These are phyloP conservation scores for Yamagishiella unicocca DNA, from an alignment of 139 green algal genomes.

Conservation along the genomic window DNA sequence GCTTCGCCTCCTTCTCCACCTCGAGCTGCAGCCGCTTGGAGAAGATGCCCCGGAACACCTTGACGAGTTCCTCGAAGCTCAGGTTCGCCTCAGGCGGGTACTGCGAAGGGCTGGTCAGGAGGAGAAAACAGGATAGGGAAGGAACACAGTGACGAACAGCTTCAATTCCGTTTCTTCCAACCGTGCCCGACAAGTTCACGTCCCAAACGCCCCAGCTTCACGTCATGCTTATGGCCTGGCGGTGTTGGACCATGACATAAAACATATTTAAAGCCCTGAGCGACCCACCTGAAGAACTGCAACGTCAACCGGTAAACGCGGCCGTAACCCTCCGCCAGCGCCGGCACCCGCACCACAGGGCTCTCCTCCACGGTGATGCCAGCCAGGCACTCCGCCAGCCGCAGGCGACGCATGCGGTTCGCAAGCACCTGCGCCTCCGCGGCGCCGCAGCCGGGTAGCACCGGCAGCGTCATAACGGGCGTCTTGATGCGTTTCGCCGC, in stretches of 20 bases:
- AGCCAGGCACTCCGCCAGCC: slow-evolving; percentile 83
- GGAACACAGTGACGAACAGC: too few relatives aligned
- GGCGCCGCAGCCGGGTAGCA: slow-evolving; percentile 56
- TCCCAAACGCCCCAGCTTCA: too few relatives aligned
- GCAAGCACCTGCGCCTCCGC: slow-evolving; percentile 72
- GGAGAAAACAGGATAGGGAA: too few relatives aligned
- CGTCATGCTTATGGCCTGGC: too few relatives aligned
- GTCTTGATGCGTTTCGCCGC: slow-evolving; percentile 88
- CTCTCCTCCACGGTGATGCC: slow-evolving; percentile 79
- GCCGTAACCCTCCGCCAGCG: slow-evolving; percentile 38
- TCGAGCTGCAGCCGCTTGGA: slow-evolving; percentile 66
- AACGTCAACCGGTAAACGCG: slow-evolving; percentile 69
- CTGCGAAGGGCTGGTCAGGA: slow-evolving; percentile 21
- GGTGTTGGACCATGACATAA: too few relatives aligned
- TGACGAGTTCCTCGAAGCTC: slow-evolving; percentile 76
- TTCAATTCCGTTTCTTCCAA: too few relatives aligned
- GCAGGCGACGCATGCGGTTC: slow-evolving; percentile 83
- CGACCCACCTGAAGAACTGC: slow-evolving; percentile 59
- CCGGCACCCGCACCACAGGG: slow-evolving; percentile 50
- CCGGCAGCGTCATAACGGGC: slow-evolving; percentile 94
- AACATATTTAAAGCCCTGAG: too few relatives aligned
- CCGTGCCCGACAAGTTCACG: too few relatives aligned
- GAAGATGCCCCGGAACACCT: slow-evolving; percentile 77
- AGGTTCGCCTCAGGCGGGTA: slow-evolving; percentile 83
- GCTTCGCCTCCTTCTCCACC: slow-evolving; percentile 54